phyloP scores from a whole-genome alignment of 1,284 basidiomycete species.

The Pseudozyma sp. region DNA sequence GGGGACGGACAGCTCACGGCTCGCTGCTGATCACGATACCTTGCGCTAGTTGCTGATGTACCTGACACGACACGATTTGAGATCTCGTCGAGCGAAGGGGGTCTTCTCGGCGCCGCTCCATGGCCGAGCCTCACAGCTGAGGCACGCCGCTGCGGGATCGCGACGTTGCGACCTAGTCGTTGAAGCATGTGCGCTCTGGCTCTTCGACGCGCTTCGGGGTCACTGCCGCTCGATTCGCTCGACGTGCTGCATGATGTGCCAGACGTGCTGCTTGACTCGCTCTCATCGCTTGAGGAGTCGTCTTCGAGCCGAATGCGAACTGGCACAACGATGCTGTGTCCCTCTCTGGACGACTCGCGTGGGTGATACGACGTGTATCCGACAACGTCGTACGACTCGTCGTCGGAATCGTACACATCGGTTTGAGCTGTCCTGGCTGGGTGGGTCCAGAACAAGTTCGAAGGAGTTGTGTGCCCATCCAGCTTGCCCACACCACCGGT shows the following conservation, averaged over 20 bases:
- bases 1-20: slow-evolving; percentile 42
- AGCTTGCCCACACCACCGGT: slow-evolving; percentile 6
- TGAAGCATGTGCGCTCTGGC: slow-evolving; percentile 38
- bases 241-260: slow-evolving; percentile 12
- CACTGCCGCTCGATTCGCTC: slow-evolving; percentile 19
- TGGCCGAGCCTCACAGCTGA: slow-evolving; percentile 21
- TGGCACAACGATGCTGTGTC: slow-evolving; percentile 21
- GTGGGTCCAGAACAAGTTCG: slow-evolving; percentile 1
- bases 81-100: slow-evolving; percentile 39
- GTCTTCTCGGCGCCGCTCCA: slow-evolving; percentile 19
- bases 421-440: background rate
- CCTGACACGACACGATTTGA: slow-evolving; percentile 20
- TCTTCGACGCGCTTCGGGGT: slow-evolving; percentile 29
- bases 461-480: background rate
- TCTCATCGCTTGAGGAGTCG: slow-evolving; percentile 38
- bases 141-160: slow-evolving; percentile 18
- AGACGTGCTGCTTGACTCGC: slow-evolving; percentile 19
- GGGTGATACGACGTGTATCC: slow-evolving; percentile 26
- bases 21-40: slow-evolving; percentile 8
- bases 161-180: slow-evolving; percentile 10
- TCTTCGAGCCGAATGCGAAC: slow-evolving; percentile 32
- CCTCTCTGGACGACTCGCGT: slow-evolving; percentile 1
- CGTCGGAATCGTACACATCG: background rate
- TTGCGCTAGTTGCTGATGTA: slow-evolving; percentile 5
- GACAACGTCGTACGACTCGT: slow-evolving; percentile 14